Percentiles rank a stretch among this genome's conserved stretches.
Conservation (phyloP, 2,329 filamentous ascomycete species). For the Hortaea werneckii region DNA sequence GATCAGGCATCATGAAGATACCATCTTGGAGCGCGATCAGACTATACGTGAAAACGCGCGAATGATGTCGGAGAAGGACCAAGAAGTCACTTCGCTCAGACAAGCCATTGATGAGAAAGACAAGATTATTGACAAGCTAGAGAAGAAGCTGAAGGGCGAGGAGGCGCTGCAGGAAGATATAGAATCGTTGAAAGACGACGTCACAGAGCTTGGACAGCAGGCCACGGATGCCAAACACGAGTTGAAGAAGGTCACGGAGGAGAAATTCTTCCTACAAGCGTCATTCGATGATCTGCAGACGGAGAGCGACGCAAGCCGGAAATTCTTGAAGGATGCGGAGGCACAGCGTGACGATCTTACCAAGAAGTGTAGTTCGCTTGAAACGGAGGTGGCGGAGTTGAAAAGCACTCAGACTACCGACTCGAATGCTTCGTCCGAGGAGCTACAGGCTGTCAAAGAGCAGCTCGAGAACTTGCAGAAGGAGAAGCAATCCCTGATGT, state of each 20-base stretch:
- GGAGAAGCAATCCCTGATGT: constrained; percentile 47
- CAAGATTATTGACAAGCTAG: constrained; percentile 17
- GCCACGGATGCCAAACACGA: constrained; percentile 23
- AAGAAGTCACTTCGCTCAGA: constrained; percentile 75
- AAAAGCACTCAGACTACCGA: constrained; percentile 19
- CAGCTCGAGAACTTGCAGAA: constrained; percentile 42
- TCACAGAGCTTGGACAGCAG: constrained; percentile 18
- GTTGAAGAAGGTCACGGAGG: constrained; percentile 15
- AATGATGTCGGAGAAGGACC: constrained; percentile 69
- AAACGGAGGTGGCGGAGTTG: constrained; percentile 51
- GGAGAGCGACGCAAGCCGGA: constrained; percentile 11
- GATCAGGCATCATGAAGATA: constrained; percentile 15
- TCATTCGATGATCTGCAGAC: constrained; percentile 16
- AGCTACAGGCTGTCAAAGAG: constrained; percentile 40
- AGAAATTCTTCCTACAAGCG: constrained; percentile 18
- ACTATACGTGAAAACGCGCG: constrained; percentile 62
- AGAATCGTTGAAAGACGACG: constrained; percentile 13
- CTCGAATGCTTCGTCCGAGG: constrained; percentile 40
- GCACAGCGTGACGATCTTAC: constrained; percentile 14
- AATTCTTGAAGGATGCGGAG: constrained; percentile 20
- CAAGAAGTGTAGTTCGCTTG: constrained; percentile 34
- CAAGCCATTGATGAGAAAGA: constrained; percentile 72
- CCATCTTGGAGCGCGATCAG: constrained; percentile 50
- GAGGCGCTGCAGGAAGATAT: constrained; percentile 17
- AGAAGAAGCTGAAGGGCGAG: constrained; percentile 16